Conservation (phyloP, 1,284 basidiomycete genomes). For the Malassezia furfur region DNA sequence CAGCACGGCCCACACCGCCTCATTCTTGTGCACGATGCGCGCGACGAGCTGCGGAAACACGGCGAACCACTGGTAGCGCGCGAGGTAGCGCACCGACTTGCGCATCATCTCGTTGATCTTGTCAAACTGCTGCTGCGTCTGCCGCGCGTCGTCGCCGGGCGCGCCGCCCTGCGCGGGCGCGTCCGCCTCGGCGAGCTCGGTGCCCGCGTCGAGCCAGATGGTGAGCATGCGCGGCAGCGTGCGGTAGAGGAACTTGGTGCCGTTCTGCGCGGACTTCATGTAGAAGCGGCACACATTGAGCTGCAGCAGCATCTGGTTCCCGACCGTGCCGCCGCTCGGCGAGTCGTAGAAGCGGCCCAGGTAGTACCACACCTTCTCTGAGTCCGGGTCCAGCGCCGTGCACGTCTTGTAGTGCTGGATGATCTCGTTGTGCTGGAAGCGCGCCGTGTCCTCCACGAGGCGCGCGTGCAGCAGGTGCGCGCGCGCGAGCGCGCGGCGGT, state of each 20-base stretch:
- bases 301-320: constrained; percentile 30
- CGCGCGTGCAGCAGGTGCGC: constrained; percentile 76
- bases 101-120: constrained; percentile 52
- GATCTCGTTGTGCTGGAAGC: constrained; percentile 63
- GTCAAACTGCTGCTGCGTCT: constrained; percentile 25
- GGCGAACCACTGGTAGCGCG: constrained; percentile 67
- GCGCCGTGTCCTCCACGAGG: constrained; percentile 83
- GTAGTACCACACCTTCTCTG: constrained; percentile 52
- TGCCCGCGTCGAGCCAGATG: constrained; percentile 89
- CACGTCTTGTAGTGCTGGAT: constrained; percentile 41
- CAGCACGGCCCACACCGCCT: constrained; percentile 61
- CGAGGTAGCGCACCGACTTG: constrained; percentile 65
- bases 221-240: constrained; percentile 87
- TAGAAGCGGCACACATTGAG: constrained; percentile 61
- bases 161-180: constrained; percentile 1
- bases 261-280: constrained; percentile 64
- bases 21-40: constrained; percentile 71
- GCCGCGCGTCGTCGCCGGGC: constrained; percentile 15
- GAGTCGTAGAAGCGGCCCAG: constrained; percentile 31
- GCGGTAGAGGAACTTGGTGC: constrained; percentile 94
- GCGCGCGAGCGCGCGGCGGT: constrained; percentile 51
- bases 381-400: constrained; percentile 53
- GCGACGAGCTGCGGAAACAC: constrained; percentile 96
- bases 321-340: constrained; percentile 51
- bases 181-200: constrained; percentile 48